Conservation (phyloP, 2,329 filamentous ascomycete species). For the Aspergillus sp. region DNA sequence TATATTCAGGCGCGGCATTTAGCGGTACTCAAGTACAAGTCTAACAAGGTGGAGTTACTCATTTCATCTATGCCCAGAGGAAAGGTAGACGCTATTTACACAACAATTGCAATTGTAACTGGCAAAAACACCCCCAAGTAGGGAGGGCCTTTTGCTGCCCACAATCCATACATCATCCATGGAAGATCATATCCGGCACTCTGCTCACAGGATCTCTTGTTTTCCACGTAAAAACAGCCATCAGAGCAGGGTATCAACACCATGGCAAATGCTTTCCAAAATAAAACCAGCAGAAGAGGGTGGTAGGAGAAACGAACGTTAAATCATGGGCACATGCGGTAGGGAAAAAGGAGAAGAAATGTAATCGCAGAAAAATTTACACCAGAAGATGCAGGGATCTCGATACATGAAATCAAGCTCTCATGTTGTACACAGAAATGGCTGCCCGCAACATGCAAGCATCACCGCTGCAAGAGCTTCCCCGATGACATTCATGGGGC, state of each 20-base stretch:
- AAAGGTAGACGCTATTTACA: conserved; percentile 31
- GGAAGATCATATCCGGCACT: conserved; percentile 11
- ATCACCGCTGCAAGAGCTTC: not conserved
- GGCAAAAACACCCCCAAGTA: not conserved
- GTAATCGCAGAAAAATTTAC: conserved; percentile 31
- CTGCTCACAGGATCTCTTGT: conserved; percentile 15
- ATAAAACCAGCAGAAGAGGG: conserved; percentile 13
- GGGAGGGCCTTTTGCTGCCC: not conserved
- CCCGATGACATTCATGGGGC: not conserved
- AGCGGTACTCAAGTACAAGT: not conserved
- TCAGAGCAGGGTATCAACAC: conserved; percentile 47
- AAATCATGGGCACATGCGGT: conserved; percentile 38
- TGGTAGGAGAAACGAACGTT: conserved; percentile 27
- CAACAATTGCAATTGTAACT: conserved; percentile 12
- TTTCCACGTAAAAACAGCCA: conserved; percentile 28
- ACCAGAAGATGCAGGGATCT: conserved; percentile 24
- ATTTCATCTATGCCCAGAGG: conserved; percentile 36
- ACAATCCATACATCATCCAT: not conserved
- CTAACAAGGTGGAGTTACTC: conserved; percentile 17
- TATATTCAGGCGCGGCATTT: not conserved
- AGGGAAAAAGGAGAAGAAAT: conserved; percentile 11
- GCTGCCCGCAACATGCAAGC: conserved; percentile 2
- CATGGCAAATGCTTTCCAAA: conserved; percentile 42
- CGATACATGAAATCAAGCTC: conserved; percentile 11
- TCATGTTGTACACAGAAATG: conserved; percentile 25